Evolutionary conservation across 2,329 filamentous ascomycete species (phyloP).

Genomic region (Fonsecaea monophora): DNA sequence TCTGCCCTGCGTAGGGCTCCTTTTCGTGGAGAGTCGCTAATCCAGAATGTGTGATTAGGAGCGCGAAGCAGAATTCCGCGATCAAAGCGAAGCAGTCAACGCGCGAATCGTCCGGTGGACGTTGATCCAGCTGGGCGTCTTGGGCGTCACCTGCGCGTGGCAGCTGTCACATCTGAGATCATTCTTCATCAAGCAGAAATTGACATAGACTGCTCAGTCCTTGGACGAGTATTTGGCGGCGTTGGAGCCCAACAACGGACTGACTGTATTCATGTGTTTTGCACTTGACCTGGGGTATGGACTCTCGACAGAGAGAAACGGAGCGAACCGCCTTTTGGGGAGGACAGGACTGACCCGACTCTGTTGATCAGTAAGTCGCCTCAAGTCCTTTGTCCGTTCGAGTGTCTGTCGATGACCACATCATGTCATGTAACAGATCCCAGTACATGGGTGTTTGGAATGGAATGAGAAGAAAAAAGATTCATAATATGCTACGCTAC

Average conservation of each 20-base stretch:
- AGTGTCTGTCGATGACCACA: not conserved
- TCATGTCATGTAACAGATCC: not conserved
- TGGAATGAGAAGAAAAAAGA: not conserved
- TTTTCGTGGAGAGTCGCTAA: slow-evolving; percentile 11
- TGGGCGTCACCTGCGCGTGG: slow-evolving; percentile 92
- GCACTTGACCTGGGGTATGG: not conserved
- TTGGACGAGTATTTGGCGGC: not conserved
- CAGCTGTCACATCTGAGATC: slow-evolving; percentile 92
- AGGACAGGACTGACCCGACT: not conserved
- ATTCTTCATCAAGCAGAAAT: slow-evolving; percentile 99
- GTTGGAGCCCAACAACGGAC: not conserved
- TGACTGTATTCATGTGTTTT: not conserved
- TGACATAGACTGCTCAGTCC: slow-evolving; percentile 68
- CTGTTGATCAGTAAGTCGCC: not conserved
- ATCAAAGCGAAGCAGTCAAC: slow-evolving; percentile 95
- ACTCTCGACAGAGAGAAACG: not conserved
- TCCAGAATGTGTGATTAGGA: slow-evolving; percentile 63
- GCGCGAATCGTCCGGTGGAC: slow-evolving; percentile 92
- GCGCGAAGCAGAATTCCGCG: slow-evolving; percentile 95
- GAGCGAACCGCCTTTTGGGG: not conserved
- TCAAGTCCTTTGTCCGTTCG: not conserved
- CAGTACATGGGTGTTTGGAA: not conserved
- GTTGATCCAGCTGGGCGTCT: slow-evolving; percentile 81
- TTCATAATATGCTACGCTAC: slow-evolving; percentile 1
- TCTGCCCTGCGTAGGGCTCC: not conserved